phyloP scores from a whole-genome alignment of 2,329 filamentous ascomycete genomes.

The Colletotrichum eleusines region DNA sequence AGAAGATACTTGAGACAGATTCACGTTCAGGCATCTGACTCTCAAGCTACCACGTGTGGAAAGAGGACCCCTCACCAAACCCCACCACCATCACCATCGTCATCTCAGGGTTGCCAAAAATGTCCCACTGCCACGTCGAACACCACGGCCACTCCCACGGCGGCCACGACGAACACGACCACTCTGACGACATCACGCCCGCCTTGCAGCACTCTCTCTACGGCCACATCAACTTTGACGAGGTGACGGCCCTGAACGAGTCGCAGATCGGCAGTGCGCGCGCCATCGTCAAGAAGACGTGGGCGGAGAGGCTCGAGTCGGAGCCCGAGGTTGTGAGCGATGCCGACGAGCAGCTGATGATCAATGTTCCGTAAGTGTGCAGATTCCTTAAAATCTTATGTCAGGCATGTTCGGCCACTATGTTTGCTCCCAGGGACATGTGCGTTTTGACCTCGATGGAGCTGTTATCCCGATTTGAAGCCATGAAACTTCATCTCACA shows the following conservation, averaged over 20 bases:
- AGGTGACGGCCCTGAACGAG: conserved; percentile 89
- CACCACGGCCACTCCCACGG: conserved; percentile 63
- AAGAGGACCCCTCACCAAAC: not conserved
- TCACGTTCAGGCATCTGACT: not conserved
- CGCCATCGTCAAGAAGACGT: conserved; percentile 88
- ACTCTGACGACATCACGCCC: conserved; percentile 91
- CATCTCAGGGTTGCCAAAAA: conserved; percentile 39
- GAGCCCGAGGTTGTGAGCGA: conserved; percentile 86
- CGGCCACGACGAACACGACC: conserved; percentile 78
- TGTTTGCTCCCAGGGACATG: not conserved
- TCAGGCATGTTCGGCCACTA: not conserved
- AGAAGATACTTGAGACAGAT: too few relatives aligned
- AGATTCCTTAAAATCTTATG: not conserved
- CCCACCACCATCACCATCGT: conserved; percentile 1
- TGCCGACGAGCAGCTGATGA: conserved; percentile 92
- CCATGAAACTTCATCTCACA: not conserved
- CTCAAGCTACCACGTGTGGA: not conserved
- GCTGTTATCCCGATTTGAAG: not conserved
- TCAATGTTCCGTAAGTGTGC: conserved; percentile 83
- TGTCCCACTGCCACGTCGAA: conserved; percentile 65
- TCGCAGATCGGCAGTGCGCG: conserved; percentile 74
- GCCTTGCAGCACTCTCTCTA: conserved; percentile 93
- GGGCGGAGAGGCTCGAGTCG: conserved; percentile 80
- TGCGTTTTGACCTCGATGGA: too few relatives aligned
- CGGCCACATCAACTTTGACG: conserved; percentile 90